Base-by-base conservation (phyloP, 768 basidiomycete species). In the Pleurotus cornucopiae region DNA sequence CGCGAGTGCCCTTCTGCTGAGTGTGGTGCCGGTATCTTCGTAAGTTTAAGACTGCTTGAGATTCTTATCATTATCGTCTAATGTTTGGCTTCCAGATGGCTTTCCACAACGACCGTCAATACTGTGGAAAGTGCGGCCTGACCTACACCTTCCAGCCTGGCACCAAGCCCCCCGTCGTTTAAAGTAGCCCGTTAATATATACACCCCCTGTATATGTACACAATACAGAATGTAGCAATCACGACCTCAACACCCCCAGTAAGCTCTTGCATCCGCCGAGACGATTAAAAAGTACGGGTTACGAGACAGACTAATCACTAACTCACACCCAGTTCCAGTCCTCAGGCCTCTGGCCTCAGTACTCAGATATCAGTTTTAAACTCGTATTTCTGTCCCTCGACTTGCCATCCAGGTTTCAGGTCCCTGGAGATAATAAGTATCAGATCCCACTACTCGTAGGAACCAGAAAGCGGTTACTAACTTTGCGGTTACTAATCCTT, bases 41-140 rank as follows among this genome's bases (percentile, higher is more conserved):
- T 91, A 72, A 59, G 88, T 76, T 13, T 7, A 37, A 12, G 9
- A 1, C n/a, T 18, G 21, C 25, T 7, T 18, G 7, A 4, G 12
- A 11, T 18, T 46, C 45, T 38, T 34, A 34, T 44, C 21, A 14
- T 11, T 53, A 11, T 49, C 11, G 46, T 9, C 37, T 51, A 21
- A 63, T 62, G 23, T 59, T 73, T 44, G 67, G 56, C 60, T 59
- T 47, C 52, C 62, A 89, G 94, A 98, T 98, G 96, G 94, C 94
- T 59, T 94, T 94, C 86, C 96, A 99, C 84, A 82, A 90, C 64
- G 93, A 98, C 75, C 88, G 96, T 64, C 96, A 98, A 76, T 95
- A 96, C 76, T 98, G 95, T 73, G 95, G 96, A 76, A 92, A 92
- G 78, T 94, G 91, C 61, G 90, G 89, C 47, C 71, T 93, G 74